Base-by-base conservation (phyloP, 352 stramenopile genomes). In the Globisporangium paroecandrum region DNA sequence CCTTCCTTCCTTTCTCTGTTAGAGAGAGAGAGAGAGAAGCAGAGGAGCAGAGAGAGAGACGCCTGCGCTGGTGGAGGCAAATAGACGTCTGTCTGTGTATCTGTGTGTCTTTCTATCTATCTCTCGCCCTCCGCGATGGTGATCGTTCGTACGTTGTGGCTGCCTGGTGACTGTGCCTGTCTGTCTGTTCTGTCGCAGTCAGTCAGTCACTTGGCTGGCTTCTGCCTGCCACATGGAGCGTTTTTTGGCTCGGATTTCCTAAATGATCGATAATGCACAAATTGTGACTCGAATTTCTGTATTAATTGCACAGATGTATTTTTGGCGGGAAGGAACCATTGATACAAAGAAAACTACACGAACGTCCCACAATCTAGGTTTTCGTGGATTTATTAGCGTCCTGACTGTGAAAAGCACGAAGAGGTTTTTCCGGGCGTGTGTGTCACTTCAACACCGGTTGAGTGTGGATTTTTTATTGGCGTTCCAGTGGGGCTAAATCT, bases 41-140 rank as follows among this genome's bases (percentile, higher is more conserved):
- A 62, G 32, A 51, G 29, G 57, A 62, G 36, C 27, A 29, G n/a
- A 59, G 54, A 41, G 41, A 49, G 41, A 49, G 41, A 49, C 41
- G 41, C 22, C 41, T 49, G 41, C 41, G 41, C 41, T 20, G 41
- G 4, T 47, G 41, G 15, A 49, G 41, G 15, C 41, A n/a, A 49
- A 49, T 49, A 49, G 41, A 49, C 41, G 41, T 49, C 41, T 49
- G 41, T 20, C 38, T 46, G 38, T 18, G 10, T 49, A 15, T 20
- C 13, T 46, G 38, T 18, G 10, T 43, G 36, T 43, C 36, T 43
- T 12, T 18, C 38, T 20, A 7, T 20, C 3, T 20, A 18, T 7
- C 12, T 13, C 12, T 46, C 38, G 32, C 32, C 32, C 32, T 38
- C 32, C 8, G 8, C 32, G 32, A 38, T 46, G 38, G 38, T 46